Base-by-base conservation (phyloP, 352 stramenopile genomes). In the Pythium chondricola region DNA sequence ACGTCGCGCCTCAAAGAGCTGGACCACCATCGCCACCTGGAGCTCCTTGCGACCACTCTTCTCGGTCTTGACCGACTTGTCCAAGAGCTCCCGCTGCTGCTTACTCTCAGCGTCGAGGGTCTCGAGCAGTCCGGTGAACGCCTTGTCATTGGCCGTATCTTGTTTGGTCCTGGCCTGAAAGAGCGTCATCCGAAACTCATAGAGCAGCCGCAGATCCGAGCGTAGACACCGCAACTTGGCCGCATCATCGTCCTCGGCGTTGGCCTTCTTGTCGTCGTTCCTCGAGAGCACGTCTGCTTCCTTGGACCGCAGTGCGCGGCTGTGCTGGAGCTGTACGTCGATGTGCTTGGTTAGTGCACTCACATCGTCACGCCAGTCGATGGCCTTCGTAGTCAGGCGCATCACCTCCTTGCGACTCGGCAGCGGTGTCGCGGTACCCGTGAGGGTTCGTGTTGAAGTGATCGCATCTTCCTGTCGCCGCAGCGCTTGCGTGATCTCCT, bases 291-390 rank as follows among this genome's bases (percentile, higher is more conserved):
- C 67, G 24, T 84, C 60, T 9, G 75, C 67, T 35, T 88, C 74
- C 18, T 79, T 69, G 1, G 60, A 63, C 2, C 78, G 73, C 42
- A 92, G 52, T 0, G 70, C 63, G 5, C 80, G 76, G 52, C 78
- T 88, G 42, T 83, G 60, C 37, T 90, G 67, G 16, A 93, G 44
- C 49, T 93, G 81, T 4, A 78, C 25, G 7, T 85, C 74, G 27
- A 90, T 90, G 44, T 88, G 71, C 48, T 83, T 88, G 10, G 76
- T 65, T 21, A 93, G 49, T 29, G 70, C 73, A 18, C 67, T 73
- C 36, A 88, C 77, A 37, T 90, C 76, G 8, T 82, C 76, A 1
- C 74, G 77, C 81, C 81, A 93, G 38, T 85, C 71, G 33, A 69
- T 69, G 3, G 74, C 71, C 24, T 69, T 72, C 47, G 74, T 72